Conservation (phyloP, 116 monocot genomes). For the Trichopus zeylanicus region DNA sequence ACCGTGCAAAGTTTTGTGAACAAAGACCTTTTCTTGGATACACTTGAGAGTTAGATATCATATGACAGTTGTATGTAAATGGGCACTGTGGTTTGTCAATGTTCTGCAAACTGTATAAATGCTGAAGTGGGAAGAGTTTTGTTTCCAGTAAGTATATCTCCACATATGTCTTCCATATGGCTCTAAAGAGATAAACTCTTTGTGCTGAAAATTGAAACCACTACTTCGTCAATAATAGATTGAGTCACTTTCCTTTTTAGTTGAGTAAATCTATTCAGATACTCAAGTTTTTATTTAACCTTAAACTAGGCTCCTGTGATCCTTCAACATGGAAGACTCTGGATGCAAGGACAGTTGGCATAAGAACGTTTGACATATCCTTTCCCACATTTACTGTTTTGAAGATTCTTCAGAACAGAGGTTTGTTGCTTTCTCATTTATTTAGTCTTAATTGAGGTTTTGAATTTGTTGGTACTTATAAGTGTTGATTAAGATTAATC, state of each 20-base stretch:
- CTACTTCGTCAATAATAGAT: neutral
- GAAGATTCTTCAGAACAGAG: conserved; percentile 38
- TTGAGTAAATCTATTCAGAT: neutral
- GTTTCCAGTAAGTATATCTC: too few relatives aligned
- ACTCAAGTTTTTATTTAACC: neutral
- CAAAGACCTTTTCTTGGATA: too few relatives aligned
- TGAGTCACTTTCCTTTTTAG: neutral
- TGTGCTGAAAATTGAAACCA: neutral
- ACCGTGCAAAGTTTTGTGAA: too few relatives aligned
- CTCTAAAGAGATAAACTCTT: neutral
- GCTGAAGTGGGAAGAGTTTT: too few relatives aligned
- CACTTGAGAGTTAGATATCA: too few relatives aligned
- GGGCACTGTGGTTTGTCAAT: too few relatives aligned
- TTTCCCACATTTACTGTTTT: conserved; percentile 36
- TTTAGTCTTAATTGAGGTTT: neutral
- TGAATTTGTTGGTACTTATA: neutral
- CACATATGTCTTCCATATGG: too few relatives aligned
- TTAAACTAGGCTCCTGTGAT: conserved; percentile 17
- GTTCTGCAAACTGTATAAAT: too few relatives aligned
- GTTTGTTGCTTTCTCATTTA: conserved; percentile 11
- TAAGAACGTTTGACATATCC: conserved; percentile 29
- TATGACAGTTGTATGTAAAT: too few relatives aligned
- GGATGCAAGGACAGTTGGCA: conserved; percentile 46
- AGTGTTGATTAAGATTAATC: neutral
- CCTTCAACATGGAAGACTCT: conserved; percentile 41